Evolutionary conservation across 2,329 filamentous ascomycete genomes (phyloP), one percentile per base, ranked within the genome.

Genomic region (Arthrobotrys iridis): DNA sequence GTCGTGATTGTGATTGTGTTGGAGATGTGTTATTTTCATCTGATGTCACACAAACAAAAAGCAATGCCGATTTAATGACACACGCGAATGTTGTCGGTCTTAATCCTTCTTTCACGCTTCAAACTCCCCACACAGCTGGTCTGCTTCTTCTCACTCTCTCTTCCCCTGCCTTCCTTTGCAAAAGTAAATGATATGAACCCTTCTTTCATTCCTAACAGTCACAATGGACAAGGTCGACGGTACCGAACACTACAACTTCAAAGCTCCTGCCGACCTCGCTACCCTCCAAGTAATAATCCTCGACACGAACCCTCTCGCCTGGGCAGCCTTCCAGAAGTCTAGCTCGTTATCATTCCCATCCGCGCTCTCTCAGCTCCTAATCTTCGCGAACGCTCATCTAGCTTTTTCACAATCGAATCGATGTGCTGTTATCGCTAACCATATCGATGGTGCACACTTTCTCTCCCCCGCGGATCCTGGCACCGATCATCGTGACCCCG

Each of bases 341-440:
- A 83, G 88, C 67, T 88, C 87, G 30, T 88, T 98, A 5, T 89
- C 94, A 26, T 87, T 99, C 75, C 91, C 91, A 57, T 90, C 91
- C 80, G 93, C 93, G 76, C 86, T 99, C 74, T 92, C 94, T 76
- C 91, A 94, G 83, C 87, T 98, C 77, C 90, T 98, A 80, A 90
- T 99, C 84, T 98, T 97, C 84, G 90, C 97, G 84, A 98, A 99
- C 82, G 93, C 94, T 65, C 96, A 99, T 81, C 87, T 99, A 30
- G 93, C 95, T 78, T 93, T 94, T 81, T 96, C 93, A 83, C 94
- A 95, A 82, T 88, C 91, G 64, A 98, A 98, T 83, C 91, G 94
- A 82, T 92, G 98, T 55, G 93, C 93, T 76, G 88, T 99, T 13
- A 88, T 99, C 76, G 95, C 94, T 33, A 93, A 93, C 6, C 95